phyloP scores from a whole-genome alignment of 805 yeast genomes.

The Pichia gijzeniarum region DNA sequence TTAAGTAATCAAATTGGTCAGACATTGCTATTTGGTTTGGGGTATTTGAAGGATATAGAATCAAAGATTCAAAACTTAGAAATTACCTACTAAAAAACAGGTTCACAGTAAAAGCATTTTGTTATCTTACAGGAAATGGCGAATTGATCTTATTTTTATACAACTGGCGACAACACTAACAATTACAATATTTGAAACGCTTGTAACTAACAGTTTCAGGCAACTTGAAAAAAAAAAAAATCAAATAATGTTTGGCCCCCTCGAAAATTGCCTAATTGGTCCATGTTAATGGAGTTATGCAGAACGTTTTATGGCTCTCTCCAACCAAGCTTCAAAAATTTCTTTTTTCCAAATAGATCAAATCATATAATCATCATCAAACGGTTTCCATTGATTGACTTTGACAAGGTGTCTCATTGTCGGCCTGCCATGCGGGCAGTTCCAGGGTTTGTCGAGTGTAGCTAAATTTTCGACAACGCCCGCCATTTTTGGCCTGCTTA shows the following conservation, averaged over 20 bases:
- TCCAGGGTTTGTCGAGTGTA: slow-evolving; percentile 87
- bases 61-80: no score
- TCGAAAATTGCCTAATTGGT: slow-evolving; percentile 27
- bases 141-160: no score
- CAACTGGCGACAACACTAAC: no score
- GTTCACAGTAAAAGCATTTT: no score
- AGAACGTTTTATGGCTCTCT: no score
- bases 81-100: no score
- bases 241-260: no score
- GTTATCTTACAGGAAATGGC: no score
- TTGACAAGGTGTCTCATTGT: slow-evolving; percentile 88
- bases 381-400: slow-evolving; percentile 39
- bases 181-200: no score
- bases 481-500: slow-evolving; percentile 55
- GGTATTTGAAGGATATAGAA: no score
- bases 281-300: slow-evolving; percentile 18
- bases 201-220: no score
- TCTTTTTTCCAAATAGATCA: not conserved
- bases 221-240: no score
- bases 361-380: slow-evolving; percentile 31
- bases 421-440: slow-evolving; percentile 96
- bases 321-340: not conserved
- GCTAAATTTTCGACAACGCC: slow-evolving; percentile 63
- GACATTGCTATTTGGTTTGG: not conserved
- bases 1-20: not conserved